Base-by-base conservation (phyloP, 2,329 filamentous ascomycete species). In the Aspergillus amoenus region DNA sequence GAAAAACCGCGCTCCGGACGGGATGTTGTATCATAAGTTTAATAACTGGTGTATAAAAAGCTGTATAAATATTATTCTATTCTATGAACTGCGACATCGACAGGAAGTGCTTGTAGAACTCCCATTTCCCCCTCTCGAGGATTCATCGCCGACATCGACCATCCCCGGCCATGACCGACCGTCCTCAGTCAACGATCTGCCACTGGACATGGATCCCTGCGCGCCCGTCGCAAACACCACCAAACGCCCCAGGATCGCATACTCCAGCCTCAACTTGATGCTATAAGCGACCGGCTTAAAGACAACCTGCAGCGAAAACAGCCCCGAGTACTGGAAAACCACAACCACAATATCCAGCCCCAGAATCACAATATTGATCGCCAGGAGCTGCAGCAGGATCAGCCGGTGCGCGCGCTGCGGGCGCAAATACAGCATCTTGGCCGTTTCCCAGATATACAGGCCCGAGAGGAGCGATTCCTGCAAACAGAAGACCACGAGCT, bases 261-360 rank as follows among this genome's bases (percentile, higher is more conserved):
- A 79, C 68, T 86, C 84, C 5, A 84, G 77, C 53, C 83, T 81
- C 30, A 83, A 70, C 73, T 73, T 73, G 54, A 73, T 63, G 46
- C 70, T 71, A 52, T 73, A 73, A 0, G 63, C 66, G 5, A 72
- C 71, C 1, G 73, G 70, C 56, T 79, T 79, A 55, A 75, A 72
- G 50, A 69, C 68, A 5, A 73, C 71, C 59, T 79, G 75, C 9
- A 78, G 58, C 3, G 69, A 63, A 34, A 74, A 74, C 27, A 77
- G 71, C 18, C 73, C 68, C 18, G 72, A 69, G 59, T 75, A 77
- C 41, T 75, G 66, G 2, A 77, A 61, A 24, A 69, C 71, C 8
- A 82, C 63, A 12, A 79, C 46, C 1, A 73, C 71, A 54, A 78
- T 63, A 60, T 82, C 79, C 22, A 82, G 70, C 2, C 75, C 27